phyloP scores from a whole-genome alignment of 2,329 filamentous ascomycete species.

The Verticillium albo-atrum region DNA sequence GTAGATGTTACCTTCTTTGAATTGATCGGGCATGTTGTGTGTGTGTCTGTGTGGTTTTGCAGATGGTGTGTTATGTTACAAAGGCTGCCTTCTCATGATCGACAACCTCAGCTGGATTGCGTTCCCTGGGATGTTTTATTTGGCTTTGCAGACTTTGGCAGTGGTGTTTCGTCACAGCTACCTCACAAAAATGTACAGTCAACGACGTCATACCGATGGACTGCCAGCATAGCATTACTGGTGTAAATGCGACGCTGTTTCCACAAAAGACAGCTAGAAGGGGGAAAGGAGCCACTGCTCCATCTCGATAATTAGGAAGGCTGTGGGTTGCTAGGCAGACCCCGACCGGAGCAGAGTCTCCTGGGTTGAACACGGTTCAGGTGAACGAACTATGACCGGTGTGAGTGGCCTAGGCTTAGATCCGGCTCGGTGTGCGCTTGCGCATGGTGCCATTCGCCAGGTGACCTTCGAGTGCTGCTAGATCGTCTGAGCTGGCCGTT shows the following conservation, averaged over 20 bases:
- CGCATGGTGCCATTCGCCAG: too few relatives aligned
- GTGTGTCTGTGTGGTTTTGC: too few relatives aligned
- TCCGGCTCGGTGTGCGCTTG: too few relatives aligned
- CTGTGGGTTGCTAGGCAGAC: background rate
- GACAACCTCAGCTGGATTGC: background rate
- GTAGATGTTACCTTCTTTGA: slow-evolving; percentile 12
- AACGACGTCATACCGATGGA: too few relatives aligned
- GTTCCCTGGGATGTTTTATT: background rate
- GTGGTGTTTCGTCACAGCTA: background rate
- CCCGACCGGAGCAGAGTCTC: background rate
- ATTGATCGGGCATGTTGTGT: slow-evolving; percentile 8
- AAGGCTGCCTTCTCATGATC: too few relatives aligned
- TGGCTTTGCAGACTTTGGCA: background rate
- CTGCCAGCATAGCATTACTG: background rate
- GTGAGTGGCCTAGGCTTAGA: too few relatives aligned
- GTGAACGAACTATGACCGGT: background rate
- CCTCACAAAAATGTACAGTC: background rate
- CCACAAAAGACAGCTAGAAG: background rate
- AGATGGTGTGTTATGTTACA: too few relatives aligned
- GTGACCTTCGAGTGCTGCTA: too few relatives aligned
- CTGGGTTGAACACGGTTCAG: too few relatives aligned
- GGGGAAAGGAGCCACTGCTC: background rate
- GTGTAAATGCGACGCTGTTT: background rate
- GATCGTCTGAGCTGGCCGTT: too few relatives aligned
- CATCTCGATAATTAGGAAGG: background rate